phyloP scores from a whole-genome alignment of 2,329 filamentous ascomycete species.

The Colletotrichum eleusines region DNA sequence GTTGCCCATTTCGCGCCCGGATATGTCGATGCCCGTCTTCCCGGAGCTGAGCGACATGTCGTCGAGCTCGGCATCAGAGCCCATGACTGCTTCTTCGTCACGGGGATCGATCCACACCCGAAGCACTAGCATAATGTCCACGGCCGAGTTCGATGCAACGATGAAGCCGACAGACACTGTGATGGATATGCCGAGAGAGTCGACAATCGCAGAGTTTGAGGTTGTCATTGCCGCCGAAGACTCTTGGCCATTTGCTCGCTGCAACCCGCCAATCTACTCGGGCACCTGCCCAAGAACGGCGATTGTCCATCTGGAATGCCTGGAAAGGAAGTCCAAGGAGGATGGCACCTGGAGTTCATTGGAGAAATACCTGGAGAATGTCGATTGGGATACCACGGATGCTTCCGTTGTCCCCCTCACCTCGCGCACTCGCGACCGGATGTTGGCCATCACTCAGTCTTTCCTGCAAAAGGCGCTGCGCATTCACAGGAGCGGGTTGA shows the following conservation, averaged over 20 bases:
- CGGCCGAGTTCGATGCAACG: constrained; percentile 51
- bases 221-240: constrained; percentile 61
- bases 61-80: constrained; percentile 54
- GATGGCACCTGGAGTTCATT: constrained; percentile 61
- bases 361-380: constrained; percentile 55
- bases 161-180: constrained; percentile 50
- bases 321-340: constrained; percentile 63
- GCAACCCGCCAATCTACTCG: constrained; percentile 60
- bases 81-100: constrained; percentile 56
- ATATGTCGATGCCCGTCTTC: constrained; percentile 54
- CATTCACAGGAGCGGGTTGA: constrained; percentile 69
- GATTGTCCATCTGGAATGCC: constrained; percentile 63
- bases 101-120: constrained; percentile 60
- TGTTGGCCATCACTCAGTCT: constrained; percentile 78
- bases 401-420: constrained; percentile 60
- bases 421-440: constrained; percentile 71
- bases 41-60: constrained; percentile 57
- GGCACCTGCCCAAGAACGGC: constrained; percentile 62
- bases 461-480: constrained; percentile 79
- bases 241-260: constrained; percentile 65
- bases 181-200: constrained; percentile 46
- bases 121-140: constrained; percentile 61
- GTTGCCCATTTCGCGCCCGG: constrained; percentile 50
- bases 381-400: constrained; percentile 53
- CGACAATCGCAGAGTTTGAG: constrained; percentile 58